phyloP scores from a whole-genome alignment of 257 asterid species.

The Scutellaria barbata region DNA sequence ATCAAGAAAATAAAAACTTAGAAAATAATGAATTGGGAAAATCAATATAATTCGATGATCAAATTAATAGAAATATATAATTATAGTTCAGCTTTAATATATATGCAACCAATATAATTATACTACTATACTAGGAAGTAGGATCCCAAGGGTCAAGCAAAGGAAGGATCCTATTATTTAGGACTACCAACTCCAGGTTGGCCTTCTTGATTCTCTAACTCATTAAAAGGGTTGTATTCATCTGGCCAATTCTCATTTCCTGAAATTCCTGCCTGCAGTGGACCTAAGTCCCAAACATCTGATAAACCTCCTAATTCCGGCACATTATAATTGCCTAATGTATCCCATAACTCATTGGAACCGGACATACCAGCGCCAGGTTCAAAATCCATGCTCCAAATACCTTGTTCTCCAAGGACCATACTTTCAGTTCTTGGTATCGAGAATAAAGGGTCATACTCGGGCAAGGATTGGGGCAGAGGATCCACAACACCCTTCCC shows the following conservation, averaged over 20 bases:
- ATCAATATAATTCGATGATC: slow-evolving; percentile 1
- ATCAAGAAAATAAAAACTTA: slow-evolving; percentile 1
- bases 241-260: slow-evolving; percentile 53
- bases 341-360: slow-evolving; percentile 54
- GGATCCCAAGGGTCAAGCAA: slow-evolving; percentile 31
- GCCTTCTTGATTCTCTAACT: slow-evolving; percentile 34
- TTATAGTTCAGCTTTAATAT: slow-evolving; percentile 13
- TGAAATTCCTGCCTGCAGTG: slow-evolving; percentile 50
- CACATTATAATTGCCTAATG: slow-evolving; percentile 41
- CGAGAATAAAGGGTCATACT: slow-evolving; percentile 37
- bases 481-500: slow-evolving; percentile 47
- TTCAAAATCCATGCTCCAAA: slow-evolving; percentile 56
- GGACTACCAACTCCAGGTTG: slow-evolving; percentile 44
- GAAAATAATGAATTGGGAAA: not conserved
- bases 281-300: slow-evolving; percentile 62
- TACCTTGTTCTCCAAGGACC: slow-evolving; percentile 41
- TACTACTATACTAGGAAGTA: slow-evolving; percentile 35
- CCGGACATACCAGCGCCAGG: slow-evolving; percentile 46
- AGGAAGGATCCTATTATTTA: slow-evolving; percentile 39
- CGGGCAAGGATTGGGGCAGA: slow-evolving; percentile 38
- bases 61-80: slow-evolving; percentile 20
- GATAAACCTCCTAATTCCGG: slow-evolving; percentile 53
- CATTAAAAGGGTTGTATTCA: slow-evolving; percentile 44
- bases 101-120: slow-evolving; percentile 30
- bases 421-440: slow-evolving; percentile 44